Percentiles rank a stretch among this genome's conserved stretches.
These are phyloP conservation scores for Pyricularia sp. DNA, from an alignment of 2,329 filamentous ascomycete species.

Conservation along the genomic window DNA sequence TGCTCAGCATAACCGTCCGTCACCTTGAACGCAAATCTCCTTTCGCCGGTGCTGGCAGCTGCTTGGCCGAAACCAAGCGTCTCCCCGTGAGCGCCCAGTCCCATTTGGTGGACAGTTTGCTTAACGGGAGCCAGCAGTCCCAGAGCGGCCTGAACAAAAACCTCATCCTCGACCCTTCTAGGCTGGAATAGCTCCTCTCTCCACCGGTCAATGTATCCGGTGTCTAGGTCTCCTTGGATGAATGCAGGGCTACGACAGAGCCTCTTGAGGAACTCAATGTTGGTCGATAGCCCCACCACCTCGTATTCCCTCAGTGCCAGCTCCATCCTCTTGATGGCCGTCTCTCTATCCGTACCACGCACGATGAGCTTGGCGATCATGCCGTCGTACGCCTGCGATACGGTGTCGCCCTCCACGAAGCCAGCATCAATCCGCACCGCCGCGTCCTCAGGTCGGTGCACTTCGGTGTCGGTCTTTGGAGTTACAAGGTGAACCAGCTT, in stretches of 20 bases:
- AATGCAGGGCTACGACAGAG: conserved; percentile 77
- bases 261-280: conserved; percentile 92
- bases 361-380: conserved; percentile 99
- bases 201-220: conserved; percentile 91
- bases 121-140: conserved; percentile 47
- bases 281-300: conserved; percentile 85
- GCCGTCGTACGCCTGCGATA: conserved; percentile 92
- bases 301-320: conserved; percentile 81
- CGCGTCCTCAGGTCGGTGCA: conserved; percentile 30
- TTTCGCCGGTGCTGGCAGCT: conserved; percentile 27
- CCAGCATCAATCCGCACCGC: conserved; percentile 89
- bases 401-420: conserved; percentile 82
- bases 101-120: conserved; percentile 21
- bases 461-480: conserved; percentile 36
- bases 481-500: conserved; percentile 74
- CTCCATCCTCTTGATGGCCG: conserved; percentile 74
- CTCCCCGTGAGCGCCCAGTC: conserved; percentile 32
- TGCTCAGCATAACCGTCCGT: conserved; percentile 52
- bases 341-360: conserved; percentile 65
- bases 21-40: conserved; percentile 42
- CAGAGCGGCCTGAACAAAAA: conserved; percentile 80
- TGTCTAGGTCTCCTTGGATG: conserved; percentile 81
- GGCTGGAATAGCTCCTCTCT: conserved; percentile 66
- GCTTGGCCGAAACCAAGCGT: conserved; percentile 45
- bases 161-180: conserved; percentile 54